A percentile compares a stretch with the other conserved stretches of the same genome.
Evolutionary conservation across 257 asterid species (phyloP).

Genomic region (Galeopsis tetrahit): DNA sequence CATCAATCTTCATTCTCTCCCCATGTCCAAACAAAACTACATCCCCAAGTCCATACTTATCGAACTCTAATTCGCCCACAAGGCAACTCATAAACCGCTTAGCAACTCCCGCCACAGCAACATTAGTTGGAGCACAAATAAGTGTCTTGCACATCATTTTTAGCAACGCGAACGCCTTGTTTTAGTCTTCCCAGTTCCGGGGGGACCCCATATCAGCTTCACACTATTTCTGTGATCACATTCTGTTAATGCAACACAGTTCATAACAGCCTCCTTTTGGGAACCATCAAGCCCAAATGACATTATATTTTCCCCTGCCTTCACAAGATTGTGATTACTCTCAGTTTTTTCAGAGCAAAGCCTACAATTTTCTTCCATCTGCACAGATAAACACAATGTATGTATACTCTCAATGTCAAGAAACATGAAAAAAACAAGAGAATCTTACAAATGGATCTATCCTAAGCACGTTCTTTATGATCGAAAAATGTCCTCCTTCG

Average conservation of each 20-base stretch:
- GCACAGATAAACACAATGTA: slow-evolving; percentile 55
- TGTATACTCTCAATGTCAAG: not conserved
- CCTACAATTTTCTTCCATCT: slow-evolving; percentile 49
- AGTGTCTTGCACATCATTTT: slow-evolving; percentile 54
- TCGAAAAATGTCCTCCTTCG: not conserved
- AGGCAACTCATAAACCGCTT: slow-evolving; percentile 49
- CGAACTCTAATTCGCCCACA: slow-evolving; percentile 32
- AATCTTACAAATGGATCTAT: slow-evolving; percentile 32
- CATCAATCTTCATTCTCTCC: slow-evolving; percentile 61
- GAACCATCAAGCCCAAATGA: slow-evolving; percentile 53
- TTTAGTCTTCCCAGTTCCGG: slow-evolving; percentile 82
- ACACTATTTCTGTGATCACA: slow-evolving; percentile 51
- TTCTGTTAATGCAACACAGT: slow-evolving; percentile 48
- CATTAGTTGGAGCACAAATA: slow-evolving; percentile 78
- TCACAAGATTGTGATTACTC: slow-evolving; percentile 36
- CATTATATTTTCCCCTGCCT: slow-evolving; percentile 23
- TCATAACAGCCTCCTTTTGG: slow-evolving; percentile 54
- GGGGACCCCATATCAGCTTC: slow-evolving; percentile 87
- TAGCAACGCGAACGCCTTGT: slow-evolving; percentile 48
- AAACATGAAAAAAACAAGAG: slow-evolving; percentile 48
- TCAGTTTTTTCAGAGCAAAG: slow-evolving; percentile 34
- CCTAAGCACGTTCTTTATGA: slow-evolving; percentile 22
- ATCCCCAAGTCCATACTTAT: slow-evolving; percentile 73
- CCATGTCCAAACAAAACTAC: slow-evolving; percentile 66
- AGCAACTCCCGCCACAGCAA: slow-evolving; percentile 40